Conservation (phyloP, 805 yeast genomes). For the Yueomyces sinensis region DNA sequence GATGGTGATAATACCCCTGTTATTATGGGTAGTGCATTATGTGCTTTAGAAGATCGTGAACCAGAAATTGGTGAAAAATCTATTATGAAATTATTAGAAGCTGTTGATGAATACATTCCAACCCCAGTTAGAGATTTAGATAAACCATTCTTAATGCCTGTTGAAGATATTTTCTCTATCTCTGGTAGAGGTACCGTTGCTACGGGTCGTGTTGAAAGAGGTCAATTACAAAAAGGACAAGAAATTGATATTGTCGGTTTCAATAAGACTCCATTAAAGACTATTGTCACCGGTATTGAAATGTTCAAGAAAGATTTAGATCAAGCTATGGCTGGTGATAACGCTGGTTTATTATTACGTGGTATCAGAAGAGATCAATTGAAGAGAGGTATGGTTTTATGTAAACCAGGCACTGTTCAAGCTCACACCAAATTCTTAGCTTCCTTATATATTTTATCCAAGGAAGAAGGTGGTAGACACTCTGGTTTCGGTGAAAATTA, state of each 20-base stretch:
- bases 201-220: conserved; percentile 98
- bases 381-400: conserved; percentile 93
- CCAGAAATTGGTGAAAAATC: conserved; percentile 90
- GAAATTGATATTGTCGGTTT: conserved; percentile 95
- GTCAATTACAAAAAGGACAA: conserved; percentile 94
- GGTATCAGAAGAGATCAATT: conserved; percentile 97
- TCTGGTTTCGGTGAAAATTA: conserved; percentile 93
- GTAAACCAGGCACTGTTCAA: conserved; percentile 83
- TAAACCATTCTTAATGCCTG: conserved; percentile 92
- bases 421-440: conserved; percentile 92
- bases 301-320: conserved; percentile 99
- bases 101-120: conserved; percentile 90
- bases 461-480: conserved; percentile 99
- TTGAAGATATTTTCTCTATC: conserved; percentile 94
- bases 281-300: conserved; percentile 96
- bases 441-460: conserved; percentile 80
- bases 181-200: conserved; percentile 99
- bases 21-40: conserved; percentile 94
- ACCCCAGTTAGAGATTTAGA: conserved; percentile 94
- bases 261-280: conserved; percentile 75
- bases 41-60: conserved; percentile 79
- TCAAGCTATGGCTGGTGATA: conserved; percentile 97
- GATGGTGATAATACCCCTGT: conserved; percentile 98
- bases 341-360: conserved; percentile 93
- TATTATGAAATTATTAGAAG: conserved; percentile 70